Base-by-base conservation (phyloP, 2,329 filamentous ascomycete genomes). In the Pestalotiopsis sp. region DNA sequence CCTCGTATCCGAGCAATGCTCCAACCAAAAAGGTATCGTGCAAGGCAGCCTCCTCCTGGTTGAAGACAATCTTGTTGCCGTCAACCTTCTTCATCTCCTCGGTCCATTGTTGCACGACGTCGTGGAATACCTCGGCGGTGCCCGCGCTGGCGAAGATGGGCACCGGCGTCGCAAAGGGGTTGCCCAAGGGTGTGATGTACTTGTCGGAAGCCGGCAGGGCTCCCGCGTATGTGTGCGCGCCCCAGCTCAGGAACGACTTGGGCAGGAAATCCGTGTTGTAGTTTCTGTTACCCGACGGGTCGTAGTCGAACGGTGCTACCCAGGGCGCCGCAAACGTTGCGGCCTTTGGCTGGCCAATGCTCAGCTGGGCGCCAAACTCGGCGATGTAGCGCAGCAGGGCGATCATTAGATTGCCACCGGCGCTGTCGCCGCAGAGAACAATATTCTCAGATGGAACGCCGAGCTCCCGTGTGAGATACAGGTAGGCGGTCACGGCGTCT, bases 361-460 rank as follows among this genome's bases (percentile, higher is more conserved):
- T 73, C 2, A 79, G 63, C 3, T 76, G 72, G 2, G 71, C 52
- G 2, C 81, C 83, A 67, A 80, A 79, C 27, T 83, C 81, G 9
- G 72, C 66, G 4, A 87, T 70, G 71, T 87, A 87, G 20, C 84
- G 77, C 39, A 87, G 75, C 14, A 87, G 74, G 0, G 78, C 78
- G 25, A 86, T 77, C 0, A 75, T 78, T 12, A 84, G 74, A 71
- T 87, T 86, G 0, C 76, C 85, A 66, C 85, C 85, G 0, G 85
- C 85, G 41, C 81, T 84, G 73, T 87, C 85, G 4, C 85, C 85
- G 0, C 79, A 81, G 0, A 87, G 17, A 0, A 83, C 76, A 67
- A 87, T 83, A 41, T 81, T 76, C 0, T 69, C 64, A 0, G 84
- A 71, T 0, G 81, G 72, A 57, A 87, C 78, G 0, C 76, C 69